Evolutionary conservation across 2,329 filamentous ascomycete species (phyloP).

Genomic region (Mycogone perniciosa): DNA sequence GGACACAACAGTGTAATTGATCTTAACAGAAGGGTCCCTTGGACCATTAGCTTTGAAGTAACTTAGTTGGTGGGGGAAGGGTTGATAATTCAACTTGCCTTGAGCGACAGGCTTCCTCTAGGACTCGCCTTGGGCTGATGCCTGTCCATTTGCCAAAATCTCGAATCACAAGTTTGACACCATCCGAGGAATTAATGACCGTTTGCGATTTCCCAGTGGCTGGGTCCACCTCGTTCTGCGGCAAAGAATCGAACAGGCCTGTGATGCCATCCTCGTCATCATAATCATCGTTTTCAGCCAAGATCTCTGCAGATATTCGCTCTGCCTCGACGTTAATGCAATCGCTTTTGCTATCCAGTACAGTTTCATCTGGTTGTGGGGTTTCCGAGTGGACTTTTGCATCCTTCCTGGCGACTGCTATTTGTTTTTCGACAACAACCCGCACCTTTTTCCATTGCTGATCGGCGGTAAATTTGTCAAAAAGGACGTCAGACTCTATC

Average conservation of each 20-base stretch:
- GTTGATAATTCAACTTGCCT: constrained; percentile 43
- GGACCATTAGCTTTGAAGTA: constrained; percentile 8
- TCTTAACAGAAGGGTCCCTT: constrained; percentile 63
- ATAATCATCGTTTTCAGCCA: constrained; percentile 40
- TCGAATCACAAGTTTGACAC: constrained; percentile 56
- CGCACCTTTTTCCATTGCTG: constrained; percentile 57
- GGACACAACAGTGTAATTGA: constrained; percentile 65
- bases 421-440: constrained; percentile 56
- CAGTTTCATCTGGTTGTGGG: constrained; percentile 28
- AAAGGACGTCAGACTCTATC: constrained; percentile 72
- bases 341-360: constrained; percentile 25
- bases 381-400: constrained; percentile 19
- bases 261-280: constrained; percentile 48
- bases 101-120: constrained; percentile 84
- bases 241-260: constrained; percentile 52
- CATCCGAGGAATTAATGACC: constrained; percentile 46
- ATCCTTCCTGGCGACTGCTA: constrained; percentile 42
- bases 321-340: constrained; percentile 48
- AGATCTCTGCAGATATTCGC: constrained; percentile 51
- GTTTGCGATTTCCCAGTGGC: constrained; percentile 52
- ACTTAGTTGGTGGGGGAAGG: constrained; percentile 8
- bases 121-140: constrained; percentile 63
- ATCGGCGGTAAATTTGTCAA: constrained; percentile 61
- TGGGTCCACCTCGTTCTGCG: constrained; percentile 53
- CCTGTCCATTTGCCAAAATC: constrained; percentile 84